These are phyloP conservation scores for Achlya hypogyna DNA, from an alignment of 352 stramenopile species.

Conservation along the genomic window DNA sequence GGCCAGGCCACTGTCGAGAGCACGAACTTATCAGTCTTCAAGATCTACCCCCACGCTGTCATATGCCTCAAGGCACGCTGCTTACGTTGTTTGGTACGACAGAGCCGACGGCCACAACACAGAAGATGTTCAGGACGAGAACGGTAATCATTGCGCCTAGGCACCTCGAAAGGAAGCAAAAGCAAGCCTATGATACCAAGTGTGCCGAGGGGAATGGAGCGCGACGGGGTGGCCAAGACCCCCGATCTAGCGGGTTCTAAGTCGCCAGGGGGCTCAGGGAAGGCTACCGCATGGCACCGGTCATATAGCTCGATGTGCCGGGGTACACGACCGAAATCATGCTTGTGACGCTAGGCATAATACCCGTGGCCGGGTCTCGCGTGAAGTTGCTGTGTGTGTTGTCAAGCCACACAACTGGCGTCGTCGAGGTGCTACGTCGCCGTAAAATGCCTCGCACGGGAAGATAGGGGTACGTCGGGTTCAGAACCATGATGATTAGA, in stretches of 20 bases:
- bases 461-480: not conserved
- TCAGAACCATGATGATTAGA: conserved; percentile 19
- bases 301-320: conserved; percentile 68
- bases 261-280: not conserved
- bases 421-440: conserved; percentile 16
- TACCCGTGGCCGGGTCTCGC: conserved; percentile 42
- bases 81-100: not conserved
- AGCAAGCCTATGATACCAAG: conserved; percentile 22
- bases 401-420: conserved; percentile 25
- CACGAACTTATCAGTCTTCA: conserved; percentile 60
- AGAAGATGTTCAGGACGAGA: conserved; percentile 43
- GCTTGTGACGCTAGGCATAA: conserved; percentile 41
- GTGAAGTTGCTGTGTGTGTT: conserved; percentile 46
- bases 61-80: not conserved
- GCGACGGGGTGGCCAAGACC: conserved; percentile 40
- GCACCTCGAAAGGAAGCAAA: not conserved
- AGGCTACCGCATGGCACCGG: conserved; percentile 38
- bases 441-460: not conserved
- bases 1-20: conserved; percentile 49
- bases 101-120: conserved; percentile 41
- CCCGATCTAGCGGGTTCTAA: conserved; percentile 4
- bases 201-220: conserved; percentile 51
- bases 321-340: conserved; percentile 68
- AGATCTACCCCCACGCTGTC: conserved; percentile 23
- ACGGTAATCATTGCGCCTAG: conserved; percentile 35